Evolutionary conservation across 176 grass and related monocot species (phyloP), one percentile per base, ranked within the genome.

Genomic region (Oryza brachyantha): DNA sequence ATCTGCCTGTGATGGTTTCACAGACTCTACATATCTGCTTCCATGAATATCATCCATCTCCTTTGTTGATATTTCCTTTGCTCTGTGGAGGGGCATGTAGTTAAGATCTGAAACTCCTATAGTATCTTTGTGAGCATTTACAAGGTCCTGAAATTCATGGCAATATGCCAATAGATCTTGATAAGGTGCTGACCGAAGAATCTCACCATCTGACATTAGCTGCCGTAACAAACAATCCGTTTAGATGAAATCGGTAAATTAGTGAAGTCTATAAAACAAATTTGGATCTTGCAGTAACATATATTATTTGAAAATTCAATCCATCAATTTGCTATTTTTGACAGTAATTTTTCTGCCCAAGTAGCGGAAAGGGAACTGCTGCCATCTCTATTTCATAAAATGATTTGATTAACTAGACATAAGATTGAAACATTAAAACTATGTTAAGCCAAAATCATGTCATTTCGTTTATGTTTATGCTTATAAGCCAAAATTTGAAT

Each of bases 131-230:
- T 98, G 92, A 54, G 90, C 92, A 79, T 91, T 83, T 57, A 95
- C 92, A 72, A 98, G 92, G 69, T 83, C 73, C 64, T 91, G 88
- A 70, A 98, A 98, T 77, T 93, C 96, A 84, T 89, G 73, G 62
- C 86, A 91, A 63, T 71, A 75, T 80, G 70, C 68, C 68, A 93
- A 48, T 27, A 98, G 69, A 75, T 89, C 78, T 40, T 83, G 71
- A 75, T 90, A 98, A 75, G 88, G 59, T 68, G 83, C 96, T 37
- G 88, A 64, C 5, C 3, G 88, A 66, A 94, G 73, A 84, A 98
- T 57, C 75, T 85, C 61, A 1, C 96, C 96, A 64, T 93, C 84
- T 34, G 87, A 94, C 86, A 98, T 98, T 78, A 98, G 87, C 96
- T 95, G 96, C 39, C 39, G 64, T 63, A 81, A 46, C 77, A 10